These are phyloP conservation scores for Halophytophthora polymorphica DNA, from an alignment of 352 stramenopile species.

Conservation along the genomic window DNA sequence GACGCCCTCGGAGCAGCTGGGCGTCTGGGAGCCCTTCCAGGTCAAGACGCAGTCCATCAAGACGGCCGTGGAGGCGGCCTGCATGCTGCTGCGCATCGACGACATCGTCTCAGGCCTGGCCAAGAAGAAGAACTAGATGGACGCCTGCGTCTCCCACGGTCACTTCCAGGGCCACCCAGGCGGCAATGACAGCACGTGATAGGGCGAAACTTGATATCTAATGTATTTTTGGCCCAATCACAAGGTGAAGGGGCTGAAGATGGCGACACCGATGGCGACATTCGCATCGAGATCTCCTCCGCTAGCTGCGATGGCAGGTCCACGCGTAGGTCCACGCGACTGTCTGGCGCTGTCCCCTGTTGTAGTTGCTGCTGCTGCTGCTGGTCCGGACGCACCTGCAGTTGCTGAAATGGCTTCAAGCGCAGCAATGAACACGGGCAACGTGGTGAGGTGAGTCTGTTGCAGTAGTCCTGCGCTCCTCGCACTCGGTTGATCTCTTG, in stretches of 20 bases:
- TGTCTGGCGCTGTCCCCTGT: no score
- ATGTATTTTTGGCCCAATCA: constrained; percentile 64
- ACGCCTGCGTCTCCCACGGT: no score
- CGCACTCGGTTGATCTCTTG: no score
- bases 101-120: constrained; percentile 99
- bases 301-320: no score
- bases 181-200: constrained; percentile 6
- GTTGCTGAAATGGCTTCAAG: no score
- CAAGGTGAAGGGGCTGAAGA: constrained; percentile 29
- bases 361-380: no score
- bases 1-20: constrained; percentile 94
- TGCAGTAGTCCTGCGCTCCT: no score
- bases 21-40: constrained; percentile 99
- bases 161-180: not conserved
- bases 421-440: no score
- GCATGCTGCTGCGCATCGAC: constrained; percentile 98
- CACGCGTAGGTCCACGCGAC: no score
- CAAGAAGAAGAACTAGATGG: constrained; percentile 89
- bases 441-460: no score
- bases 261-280: constrained; percentile 1
- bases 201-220: constrained; percentile 32
- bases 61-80: constrained; percentile 98
- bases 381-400: no score
- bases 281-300: no score
- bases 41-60: constrained; percentile 99